phyloP scores from a whole-genome alignment of 2,329 filamentous ascomycete genomes.

The Arthrobotrys musiformis region DNA sequence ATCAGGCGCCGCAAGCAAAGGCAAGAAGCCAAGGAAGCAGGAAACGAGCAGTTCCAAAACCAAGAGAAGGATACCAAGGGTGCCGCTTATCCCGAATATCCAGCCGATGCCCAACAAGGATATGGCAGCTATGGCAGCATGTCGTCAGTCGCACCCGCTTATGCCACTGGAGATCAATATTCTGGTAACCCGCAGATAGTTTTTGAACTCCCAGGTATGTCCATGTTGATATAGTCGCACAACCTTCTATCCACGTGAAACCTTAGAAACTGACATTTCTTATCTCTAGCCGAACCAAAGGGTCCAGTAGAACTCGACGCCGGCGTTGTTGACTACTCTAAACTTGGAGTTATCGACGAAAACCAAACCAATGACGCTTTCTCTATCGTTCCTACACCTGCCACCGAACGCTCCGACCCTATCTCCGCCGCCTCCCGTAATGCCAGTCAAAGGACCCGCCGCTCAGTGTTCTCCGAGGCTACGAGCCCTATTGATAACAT shows the following conservation, averaged over 20 bases:
- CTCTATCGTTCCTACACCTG: constrained; percentile 54
- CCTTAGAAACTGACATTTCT: constrained; percentile 17
- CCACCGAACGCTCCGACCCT: constrained; percentile 47
- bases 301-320: constrained; percentile 47
- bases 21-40: constrained; percentile 32
- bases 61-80: constrained; percentile 41
- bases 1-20: constrained; percentile 42
- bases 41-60: constrained; percentile 52
- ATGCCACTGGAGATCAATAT: constrained; percentile 32
- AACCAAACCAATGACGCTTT: constrained; percentile 24
- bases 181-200: constrained; percentile 39
- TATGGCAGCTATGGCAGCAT: constrained; percentile 48
- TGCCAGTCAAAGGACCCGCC: constrained; percentile 35
- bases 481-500: constrained; percentile 40
- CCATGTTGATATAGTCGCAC: background rate
- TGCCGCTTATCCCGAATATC: constrained; percentile 31
- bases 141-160: constrained; percentile 48
- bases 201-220: constrained; percentile 51
- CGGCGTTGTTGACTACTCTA: constrained; percentile 24
- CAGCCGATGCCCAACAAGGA: constrained; percentile 18
- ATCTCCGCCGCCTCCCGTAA: constrained; percentile 34
- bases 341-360: constrained; percentile 51
- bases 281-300: constrained; percentile 41
- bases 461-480: constrained; percentile 51
- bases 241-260: constrained; percentile 4